A percentile compares a stretch with the other conserved stretches of the same genome.
Conservation (phyloP, 192 early-diverging fungal species). For the Umbelopsis sp. region DNA sequence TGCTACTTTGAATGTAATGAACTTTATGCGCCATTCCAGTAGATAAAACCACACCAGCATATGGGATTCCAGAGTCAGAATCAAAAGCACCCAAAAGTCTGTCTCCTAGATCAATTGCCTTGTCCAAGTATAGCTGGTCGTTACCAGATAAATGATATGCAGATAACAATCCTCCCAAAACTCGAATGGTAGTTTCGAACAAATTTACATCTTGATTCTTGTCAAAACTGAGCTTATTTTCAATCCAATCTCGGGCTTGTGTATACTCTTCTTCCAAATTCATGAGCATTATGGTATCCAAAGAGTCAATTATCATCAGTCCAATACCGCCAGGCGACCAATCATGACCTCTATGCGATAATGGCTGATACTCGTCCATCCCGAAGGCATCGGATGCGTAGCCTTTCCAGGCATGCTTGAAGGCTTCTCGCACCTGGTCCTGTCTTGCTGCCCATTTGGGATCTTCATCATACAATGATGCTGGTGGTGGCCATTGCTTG, state of each 20-base stretch:
- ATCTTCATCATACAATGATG: slow-evolving; percentile 6
- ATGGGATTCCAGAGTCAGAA: slow-evolving; percentile 68
- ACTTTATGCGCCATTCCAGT: slow-evolving; percentile 55
- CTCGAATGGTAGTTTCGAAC: slow-evolving; percentile 88
- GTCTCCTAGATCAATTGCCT: slow-evolving; percentile 78
- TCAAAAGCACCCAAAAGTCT: slow-evolving; percentile 72
- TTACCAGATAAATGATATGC: slow-evolving; percentile 77
- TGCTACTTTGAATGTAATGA: slow-evolving; percentile 43
- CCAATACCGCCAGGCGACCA: slow-evolving; percentile 73
- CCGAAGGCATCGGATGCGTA: slow-evolving; percentile 83
- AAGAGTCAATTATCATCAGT: slow-evolving; percentile 80
- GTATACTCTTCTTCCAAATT: slow-evolving; percentile 72
- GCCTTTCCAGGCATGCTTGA: slow-evolving; percentile 78
- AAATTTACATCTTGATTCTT: slow-evolving; percentile 69
- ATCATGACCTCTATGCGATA: slow-evolving; percentile 65
- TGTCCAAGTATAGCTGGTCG: slow-evolving; percentile 63
- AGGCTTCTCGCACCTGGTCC: slow-evolving; percentile 62
- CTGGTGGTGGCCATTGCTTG: slow-evolving; percentile 20
- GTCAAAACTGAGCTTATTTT: slow-evolving; percentile 60
- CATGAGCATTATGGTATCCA: slow-evolving; percentile 86
- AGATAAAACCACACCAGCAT: slow-evolving; percentile 59
- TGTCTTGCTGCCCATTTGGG: slow-evolving; percentile 54
- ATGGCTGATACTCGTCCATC: slow-evolving; percentile 82
- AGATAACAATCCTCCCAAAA: slow-evolving; percentile 81
- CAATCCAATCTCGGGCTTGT: slow-evolving; percentile 67